Percentiles rank a stretch among this genome's conserved stretches.
phyloP scores from a whole-genome alignment of 2,329 filamentous ascomycete genomes.

The Alternaria atra region DNA sequence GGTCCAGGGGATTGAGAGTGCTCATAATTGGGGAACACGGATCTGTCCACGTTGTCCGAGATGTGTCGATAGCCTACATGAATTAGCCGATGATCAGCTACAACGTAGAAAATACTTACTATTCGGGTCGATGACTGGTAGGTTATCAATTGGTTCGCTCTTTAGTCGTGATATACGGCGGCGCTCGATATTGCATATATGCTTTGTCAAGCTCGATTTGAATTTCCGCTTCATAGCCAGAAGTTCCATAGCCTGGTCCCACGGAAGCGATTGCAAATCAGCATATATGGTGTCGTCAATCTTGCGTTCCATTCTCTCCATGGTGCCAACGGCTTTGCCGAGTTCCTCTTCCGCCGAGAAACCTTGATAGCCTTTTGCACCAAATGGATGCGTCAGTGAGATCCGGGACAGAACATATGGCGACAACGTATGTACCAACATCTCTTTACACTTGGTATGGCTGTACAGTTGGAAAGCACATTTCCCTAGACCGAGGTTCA shows the following conservation, averaged over 20 bases:
- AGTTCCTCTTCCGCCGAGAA: conserved; percentile 44
- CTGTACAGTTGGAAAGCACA: conserved; percentile 41
- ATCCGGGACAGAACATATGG: conserved; percentile 43
- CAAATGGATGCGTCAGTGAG: conserved; percentile 46
- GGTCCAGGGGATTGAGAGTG: conserved; percentile 7
- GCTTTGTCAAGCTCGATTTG: conserved; percentile 41
- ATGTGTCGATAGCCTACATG: conserved; percentile 29
- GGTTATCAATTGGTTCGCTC: conserved; percentile 32
- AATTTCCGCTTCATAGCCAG: conserved; percentile 36
- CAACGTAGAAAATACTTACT: conserved; percentile 23
- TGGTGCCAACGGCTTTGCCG: conserved; percentile 36
- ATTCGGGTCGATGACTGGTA: conserved; percentile 25
- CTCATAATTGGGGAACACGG: conserved; percentile 38
- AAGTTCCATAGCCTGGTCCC: conserved; percentile 40
- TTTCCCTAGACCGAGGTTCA: conserved; percentile 42
- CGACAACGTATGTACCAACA: conserved; percentile 46
- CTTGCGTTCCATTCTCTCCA: conserved; percentile 41
- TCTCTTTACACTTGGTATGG: conserved; percentile 44
- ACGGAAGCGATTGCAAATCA: conserved; percentile 39
- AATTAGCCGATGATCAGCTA: conserved; percentile 13
- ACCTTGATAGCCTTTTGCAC: conserved; percentile 33
- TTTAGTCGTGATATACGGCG: conserved; percentile 43
- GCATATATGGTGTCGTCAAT: conserved; percentile 36
- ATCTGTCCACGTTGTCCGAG: conserved; percentile 40
- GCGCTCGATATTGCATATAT: conserved; percentile 43